Base-by-base conservation (phyloP, 306 rosid species). In the Dalbergia cultrata region DNA sequence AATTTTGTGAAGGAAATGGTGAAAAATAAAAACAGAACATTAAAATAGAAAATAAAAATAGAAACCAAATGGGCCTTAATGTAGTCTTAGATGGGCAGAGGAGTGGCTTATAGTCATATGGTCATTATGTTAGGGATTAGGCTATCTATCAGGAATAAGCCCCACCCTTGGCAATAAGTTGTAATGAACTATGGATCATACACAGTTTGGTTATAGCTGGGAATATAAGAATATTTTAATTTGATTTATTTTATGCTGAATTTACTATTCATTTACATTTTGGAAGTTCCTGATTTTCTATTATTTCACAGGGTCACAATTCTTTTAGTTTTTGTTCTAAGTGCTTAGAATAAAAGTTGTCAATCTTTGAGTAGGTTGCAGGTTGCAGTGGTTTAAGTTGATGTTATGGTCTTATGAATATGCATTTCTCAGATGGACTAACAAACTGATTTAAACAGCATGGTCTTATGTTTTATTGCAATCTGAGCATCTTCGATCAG, bases 121-220 rank as follows among this genome's bases (percentile, higher is more conserved):
- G 64, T 80, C 75, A 72, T 22, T 84, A 65, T 80, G 57, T 62
- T 89, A 60, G 76, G 75, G 83, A 78, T 85, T 87, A 70, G 82
- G 11, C 18, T 87, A 85, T 89, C 84, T 87, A 84, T 86, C 86
- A 82, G 31, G 31, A 92, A 88, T 90, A 94, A 90, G 88, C 86
- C 80, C 80, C 70, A 43, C 11, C 19, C 70, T 50, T 76, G 87
- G 88, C 37, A 86, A 90, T 87, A 88, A 90, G 74, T 74, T 88
- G 86, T 80, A 83, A 75, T 86, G 84, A 79, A 75, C 74, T 72
- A 71, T 70, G 56, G 61, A 85, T 85, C 86, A 85, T 87, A 87
- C 83, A 85, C 82, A 71, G 75, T 83, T 83, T 88, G 85, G 83
- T 82, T 84, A 81, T 83, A 89, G 84, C 63, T 77, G 82, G 80